Base-by-base conservation (phyloP, 805 yeast genomes). In the Ogataea trehalophila region DNA sequence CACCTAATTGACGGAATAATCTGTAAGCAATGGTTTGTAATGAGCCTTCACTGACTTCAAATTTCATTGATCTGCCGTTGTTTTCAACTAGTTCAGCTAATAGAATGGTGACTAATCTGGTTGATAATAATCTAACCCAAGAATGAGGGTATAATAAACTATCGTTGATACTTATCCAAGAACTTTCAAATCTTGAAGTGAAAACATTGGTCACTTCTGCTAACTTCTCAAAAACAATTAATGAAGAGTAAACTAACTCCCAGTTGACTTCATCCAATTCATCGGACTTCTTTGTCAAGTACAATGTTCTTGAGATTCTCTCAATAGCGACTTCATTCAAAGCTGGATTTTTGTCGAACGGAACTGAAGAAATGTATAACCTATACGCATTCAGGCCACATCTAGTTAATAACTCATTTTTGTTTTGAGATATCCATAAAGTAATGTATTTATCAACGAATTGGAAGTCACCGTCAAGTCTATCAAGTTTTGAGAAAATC, bases 91-190 rank as follows among this genome's bases (percentile, higher is more conserved):
- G 48, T 15, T 60, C 56, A 8, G 75, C 58, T 47, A 87, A 68
- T 43, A 85, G 60, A 1, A 66, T 58, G 1, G 84, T 82, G 37
- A 82, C 62, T 33, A 88, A 68, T 45, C 91, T 72, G 6, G 83
- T 68, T 1, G 95, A 71, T 5, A 76, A 68, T 49, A 85, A 71
- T 57, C 97, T 79, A 6, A 91, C 85, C 98, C 98, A 91, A 1
- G 94, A 75, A 65, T 91, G 97, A 2, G 97, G 97, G 62, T 79
- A 91, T 44, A 91, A 69, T 45, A 90, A 71, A 29, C 81, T 66
- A 3, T 74, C 75, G 22, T 79, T 70, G 3, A 85, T 65, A 16
- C 66, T 61, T 3, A 62, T 55, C 90, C 92, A 86, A 8, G 76
- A 56, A 41, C 66, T 71, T 22, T 69, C 65, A 42, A 72, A 71